Conservation (phyloP, 2,329 filamentous ascomycete genomes). For the Penicillium paneum region DNA sequence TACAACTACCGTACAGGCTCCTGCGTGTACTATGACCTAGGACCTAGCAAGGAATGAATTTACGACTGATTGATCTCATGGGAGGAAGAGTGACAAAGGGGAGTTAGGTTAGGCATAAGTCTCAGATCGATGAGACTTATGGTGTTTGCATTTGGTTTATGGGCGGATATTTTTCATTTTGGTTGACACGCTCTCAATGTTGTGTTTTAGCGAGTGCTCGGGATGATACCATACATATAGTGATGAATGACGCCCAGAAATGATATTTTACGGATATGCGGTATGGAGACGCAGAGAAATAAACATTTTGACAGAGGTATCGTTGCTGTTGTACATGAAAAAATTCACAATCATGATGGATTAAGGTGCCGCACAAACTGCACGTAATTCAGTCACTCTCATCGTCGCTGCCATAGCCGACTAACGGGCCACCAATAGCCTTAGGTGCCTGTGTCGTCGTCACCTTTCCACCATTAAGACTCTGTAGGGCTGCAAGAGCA, state of each 20-base stretch:
- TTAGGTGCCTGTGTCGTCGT: conserved; percentile 44
- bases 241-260: conserved; percentile 17
- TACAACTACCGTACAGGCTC: conserved; percentile 86
- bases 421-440: conserved; percentile 63
- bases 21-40: conserved; percentile 82
- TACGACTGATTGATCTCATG: conserved; percentile 10
- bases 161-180: conserved; percentile 5
- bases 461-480: conserved; percentile 44
- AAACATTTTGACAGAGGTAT: conserved; percentile 28
- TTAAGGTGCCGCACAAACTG: background rate
- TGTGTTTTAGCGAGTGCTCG: conserved; percentile 17
- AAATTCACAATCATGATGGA: conserved; percentile 13
- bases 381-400: conserved; percentile 58
- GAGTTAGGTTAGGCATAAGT: background rate
- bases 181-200: conserved; percentile 10
- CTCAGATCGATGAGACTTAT: conserved; percentile 10
- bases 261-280: conserved; percentile 7
- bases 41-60: conserved; percentile 25
- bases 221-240: conserved; percentile 16
- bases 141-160: conserved; percentile 9
- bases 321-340: conserved; percentile 35
- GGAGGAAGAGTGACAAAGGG: background rate
- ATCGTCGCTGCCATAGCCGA: conserved; percentile 86
- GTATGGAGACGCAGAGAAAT: conserved; percentile 7
- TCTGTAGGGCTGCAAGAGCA: conserved; percentile 74